These are phyloP conservation scores for Deuterostichococcus epilithicus DNA, from an alignment of 139 green algal species.

Conservation along the genomic window DNA sequence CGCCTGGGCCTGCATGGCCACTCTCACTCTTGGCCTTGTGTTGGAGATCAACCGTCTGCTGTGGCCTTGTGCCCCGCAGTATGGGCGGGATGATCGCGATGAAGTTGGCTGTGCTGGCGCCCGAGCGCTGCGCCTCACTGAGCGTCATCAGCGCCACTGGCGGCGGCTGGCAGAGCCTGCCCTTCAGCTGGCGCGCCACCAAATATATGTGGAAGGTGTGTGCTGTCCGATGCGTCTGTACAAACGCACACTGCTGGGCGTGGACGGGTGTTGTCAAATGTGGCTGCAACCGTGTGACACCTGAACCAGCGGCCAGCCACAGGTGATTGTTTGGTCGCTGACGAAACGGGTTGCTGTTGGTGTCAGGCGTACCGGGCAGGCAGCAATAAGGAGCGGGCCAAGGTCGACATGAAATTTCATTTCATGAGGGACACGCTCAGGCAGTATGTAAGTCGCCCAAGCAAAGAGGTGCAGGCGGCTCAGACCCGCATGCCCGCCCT, in stretches of 20 bases:
- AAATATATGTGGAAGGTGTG: constrained; percentile 21
- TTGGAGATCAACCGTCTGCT: too few species aligned
- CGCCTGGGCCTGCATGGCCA: too few species aligned
- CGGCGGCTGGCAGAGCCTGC: constrained; percentile 37
- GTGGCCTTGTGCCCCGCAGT: too few species aligned
- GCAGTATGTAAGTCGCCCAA: not conserved
- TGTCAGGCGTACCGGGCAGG: not conserved
- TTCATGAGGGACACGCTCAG: constrained; percentile 34
- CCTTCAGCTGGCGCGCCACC: constrained; percentile 14
- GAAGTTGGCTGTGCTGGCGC: constrained; percentile 31
- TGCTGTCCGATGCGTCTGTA: not conserved
- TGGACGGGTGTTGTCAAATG: too few species aligned
- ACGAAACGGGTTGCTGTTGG: too few species aligned
- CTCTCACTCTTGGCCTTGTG: too few species aligned
- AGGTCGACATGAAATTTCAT: constrained; percentile 43
- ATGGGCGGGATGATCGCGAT: constrained; percentile 64
- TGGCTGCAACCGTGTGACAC: too few species aligned
- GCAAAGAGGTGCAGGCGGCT: too few species aligned
- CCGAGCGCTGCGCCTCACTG: constrained; percentile 31
- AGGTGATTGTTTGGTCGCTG: too few species aligned
- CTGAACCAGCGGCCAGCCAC: too few species aligned
- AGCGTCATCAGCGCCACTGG: constrained; percentile 36
- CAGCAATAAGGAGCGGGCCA: constrained; percentile 12
- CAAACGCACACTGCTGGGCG: too few species aligned
- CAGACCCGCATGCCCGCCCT: too few species aligned